Evolutionary conservation across 2,329 filamentous ascomycete species (phyloP).

Genomic region (Stachybotrys elegans): DNA sequence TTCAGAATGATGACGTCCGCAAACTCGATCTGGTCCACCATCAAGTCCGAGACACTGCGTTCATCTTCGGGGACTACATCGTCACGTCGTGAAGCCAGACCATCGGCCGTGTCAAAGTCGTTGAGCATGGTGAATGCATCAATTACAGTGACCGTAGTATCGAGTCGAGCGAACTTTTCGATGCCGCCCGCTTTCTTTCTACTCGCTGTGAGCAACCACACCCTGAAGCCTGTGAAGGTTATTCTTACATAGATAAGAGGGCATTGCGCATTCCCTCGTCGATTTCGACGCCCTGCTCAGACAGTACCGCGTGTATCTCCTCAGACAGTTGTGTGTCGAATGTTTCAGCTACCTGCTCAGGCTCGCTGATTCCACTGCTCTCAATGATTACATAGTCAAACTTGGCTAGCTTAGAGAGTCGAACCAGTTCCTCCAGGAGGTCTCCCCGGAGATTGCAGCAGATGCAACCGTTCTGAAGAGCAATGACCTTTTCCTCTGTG

Average conservation of each 20-base stretch:
- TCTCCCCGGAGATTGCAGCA: slow-evolving; percentile 72
- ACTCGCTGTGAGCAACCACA: not conserved
- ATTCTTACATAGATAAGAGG: slow-evolving; percentile 27
- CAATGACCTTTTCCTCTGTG: slow-evolving; percentile 60
- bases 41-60: slow-evolving; percentile 67
- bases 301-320: no score
- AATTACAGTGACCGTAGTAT: slow-evolving; percentile 68
- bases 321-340: slow-evolving; percentile 56
- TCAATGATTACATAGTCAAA: slow-evolving; percentile 72
- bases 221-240: not conserved
- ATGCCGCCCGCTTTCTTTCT: slow-evolving; percentile 56
- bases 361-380: slow-evolving; percentile 67
- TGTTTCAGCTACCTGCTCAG: slow-evolving; percentile 69
- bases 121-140: slow-evolving; percentile 69
- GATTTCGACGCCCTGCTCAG: slow-evolving; percentile 21
- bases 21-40: slow-evolving; percentile 76
- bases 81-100: slow-evolving; percentile 58
- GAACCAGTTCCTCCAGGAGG: slow-evolving; percentile 63
- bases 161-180: slow-evolving; percentile 59
- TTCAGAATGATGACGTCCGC: slow-evolving; percentile 69
- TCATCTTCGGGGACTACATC: slow-evolving; percentile 65
- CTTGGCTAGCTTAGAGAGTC: slow-evolving; percentile 52
- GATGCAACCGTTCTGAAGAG: slow-evolving; percentile 70
- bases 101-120: slow-evolving; percentile 66
- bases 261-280: slow-evolving; percentile 29